Evolutionary conservation across 495 filamentous ascomycete species (phyloP), one percentile per base, ranked within the genome.

Genomic region (Neurospora sp.): DNA sequence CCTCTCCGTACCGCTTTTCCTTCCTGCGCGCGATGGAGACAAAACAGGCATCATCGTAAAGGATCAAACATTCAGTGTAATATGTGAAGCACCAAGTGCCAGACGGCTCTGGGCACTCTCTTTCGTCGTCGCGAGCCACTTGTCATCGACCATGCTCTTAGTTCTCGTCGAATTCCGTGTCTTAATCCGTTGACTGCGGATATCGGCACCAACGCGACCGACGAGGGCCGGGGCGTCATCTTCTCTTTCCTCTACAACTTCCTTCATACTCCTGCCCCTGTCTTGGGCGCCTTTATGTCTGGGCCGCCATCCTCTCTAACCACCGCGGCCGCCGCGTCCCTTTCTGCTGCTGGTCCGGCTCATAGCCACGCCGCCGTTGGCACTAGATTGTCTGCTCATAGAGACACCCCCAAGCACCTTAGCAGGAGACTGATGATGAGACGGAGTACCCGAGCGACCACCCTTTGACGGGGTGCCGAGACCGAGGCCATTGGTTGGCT

Each of bases 321-420:
- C 75, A 40, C 74, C 78, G 16, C 79, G 78, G 2, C 77, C 77
- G n/a, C 75, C 74, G 22, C 79, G 76, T 38, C 78, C 79, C 71
- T 80, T 81, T 22, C 81, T 77, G 44, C 77, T 81, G 72, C 78
- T 82, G 40, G 79, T 86, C 59, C 86, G 77, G 71, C 84, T 86
- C 86, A 88, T 88, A 1, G 82, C 81, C 27, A 79, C 83, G 41
- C 85, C 83, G 12, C 53, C 53, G 41, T 84, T 85, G 0, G 83
- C 79, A 61, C 85, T 87, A 45, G 80, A 83, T 75, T 86, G 84
- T 31, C 85, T 78, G 73, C 84, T 86, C 85, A 88, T 87, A 20
- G 84, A 76, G 39, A 81, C 79, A 2, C 83, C 84, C 5, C 80
- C 81, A 8, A 78, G 69, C 16, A 61, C 48, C 73, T 81, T 78